Evolutionary conservation across 371 early-diverging fungal species (phyloP), one percentile per base, ranked within the genome.

Genomic region (Mortierella sp.): DNA sequence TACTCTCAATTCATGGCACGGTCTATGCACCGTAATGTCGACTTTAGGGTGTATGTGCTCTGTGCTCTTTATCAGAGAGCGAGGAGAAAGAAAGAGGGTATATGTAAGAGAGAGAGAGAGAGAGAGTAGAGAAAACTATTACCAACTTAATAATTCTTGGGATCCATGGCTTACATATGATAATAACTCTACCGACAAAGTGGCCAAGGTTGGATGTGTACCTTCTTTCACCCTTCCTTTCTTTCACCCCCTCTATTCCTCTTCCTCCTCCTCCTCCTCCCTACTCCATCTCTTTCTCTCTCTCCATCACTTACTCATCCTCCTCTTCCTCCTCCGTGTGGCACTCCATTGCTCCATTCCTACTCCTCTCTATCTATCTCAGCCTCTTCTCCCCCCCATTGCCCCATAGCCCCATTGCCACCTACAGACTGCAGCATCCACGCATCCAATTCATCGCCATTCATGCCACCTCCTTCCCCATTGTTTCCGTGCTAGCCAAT

Each of bases 21-120:
- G 30, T 55, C 30, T 55, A 55, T 55, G 12, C 55, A 28, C 55
- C 28, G 26, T 60, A 32, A 37, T 39, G 1, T 60, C 61, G 39
- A 60, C 61, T 60, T 60, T 60, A 37, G 61, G 61, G 61, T 60
- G 61, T 37, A 18, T 37, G 45, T 63, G 39, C 63, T 28, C 65
- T 54, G 62, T 47, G 45, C 40, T 54, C 22, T 43, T 62, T 45
- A 12, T 26, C 51, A 51, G n/a, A 51, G 51, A 51, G 51, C 18
- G n/a, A 51, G 51, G 51, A n/a, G n/a, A 51, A n/a, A n/a, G n/a
- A n/a, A 51, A 51, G 43, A 11, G 43, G 14, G 16, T 43, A 16
- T 14, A 16, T 43, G 43, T 18, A 51, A 51, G 47, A 47, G 47
- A 16, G 18, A 47, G 47, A 16, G 47, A 47, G 11, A 47, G 9